Evolutionary conservation across 2,329 filamentous ascomycete species (phyloP), one percentile per base, ranked within the genome.

Genomic region (Aotearoamyces nothofagi): DNA sequence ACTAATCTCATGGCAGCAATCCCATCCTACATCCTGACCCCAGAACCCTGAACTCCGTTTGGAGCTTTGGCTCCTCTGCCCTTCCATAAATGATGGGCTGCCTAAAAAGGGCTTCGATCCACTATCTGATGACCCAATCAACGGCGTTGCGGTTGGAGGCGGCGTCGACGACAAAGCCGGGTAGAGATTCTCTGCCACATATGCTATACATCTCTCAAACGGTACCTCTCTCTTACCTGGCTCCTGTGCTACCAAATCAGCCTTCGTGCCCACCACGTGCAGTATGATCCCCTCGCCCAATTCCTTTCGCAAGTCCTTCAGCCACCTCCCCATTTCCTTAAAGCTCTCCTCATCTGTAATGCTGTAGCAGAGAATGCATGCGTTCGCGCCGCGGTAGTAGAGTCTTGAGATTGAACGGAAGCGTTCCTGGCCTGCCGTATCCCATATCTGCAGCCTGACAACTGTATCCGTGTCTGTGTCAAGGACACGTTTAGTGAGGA

Each of bases 1-100:
- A 42, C 77, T 86, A 47, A 98, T 87, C 58, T 98, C 90, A 53
- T 96, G 90, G 52, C 87, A 96, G 38, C 84, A 92, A 46, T 94
- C 86, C 86, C 87, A 96, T 29, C 86, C 84, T 5, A 84, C 74
- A 48, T 94, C 86, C 51, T 90, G 81, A 13, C 78, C 83, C 86
- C 86, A 94, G 55, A 84, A 82, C 2, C 78, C 78, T 20, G 70
- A 78, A 44, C 70, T 78, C 23, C 72, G 61, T 50, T 77, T 77
- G 26, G 66, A 71, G 42, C 61, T 66, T 24, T 70, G 70, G 37
- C 63, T 71, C 31, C 67, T 61, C 9, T 67, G 66, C 39, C 73
- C 69, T 32, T 55, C 24, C 26, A 13, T 15, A 5, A 15, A 22
- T 2, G 20, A 14, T 2, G n/a, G 15, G 0, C 17, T 8, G 2